phyloP scores from a whole-genome alignment of 1,139 yeast species.

The Lodderomyces beijingensis region DNA sequence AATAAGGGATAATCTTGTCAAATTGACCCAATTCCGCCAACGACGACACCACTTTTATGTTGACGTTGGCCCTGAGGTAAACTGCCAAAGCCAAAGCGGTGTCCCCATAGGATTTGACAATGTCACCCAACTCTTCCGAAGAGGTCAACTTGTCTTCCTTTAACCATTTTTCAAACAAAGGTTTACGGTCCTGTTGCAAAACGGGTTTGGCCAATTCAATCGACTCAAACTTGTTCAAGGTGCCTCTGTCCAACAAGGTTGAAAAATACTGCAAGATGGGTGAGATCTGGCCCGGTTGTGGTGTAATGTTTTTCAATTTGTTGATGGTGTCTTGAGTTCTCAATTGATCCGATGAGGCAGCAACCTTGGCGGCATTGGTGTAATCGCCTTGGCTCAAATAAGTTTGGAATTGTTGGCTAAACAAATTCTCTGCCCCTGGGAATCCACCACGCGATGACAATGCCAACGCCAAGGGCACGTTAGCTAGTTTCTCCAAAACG shows the following conservation, averaged over 20 bases:
- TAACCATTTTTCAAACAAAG: constrained; percentile 92
- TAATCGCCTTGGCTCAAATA: constrained; percentile 83
- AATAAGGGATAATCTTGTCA: constrained; percentile 91
- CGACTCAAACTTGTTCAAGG: constrained; percentile 89
- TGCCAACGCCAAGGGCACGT: constrained; percentile 81
- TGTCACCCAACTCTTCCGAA: constrained; percentile 95
- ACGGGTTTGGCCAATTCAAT: constrained; percentile 95
- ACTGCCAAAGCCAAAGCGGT: constrained; percentile 85
- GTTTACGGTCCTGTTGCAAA: constrained; percentile 91
- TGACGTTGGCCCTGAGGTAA: constrained; percentile 78
- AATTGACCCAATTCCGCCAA: constrained; percentile 96
- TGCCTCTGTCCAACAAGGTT: constrained; percentile 86
- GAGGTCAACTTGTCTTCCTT: constrained; percentile 90
- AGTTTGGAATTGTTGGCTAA: constrained; percentile 87
- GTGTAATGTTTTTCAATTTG: constrained; percentile 84
- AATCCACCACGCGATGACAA: constrained; percentile 94
- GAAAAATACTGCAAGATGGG: constrained; percentile 94
- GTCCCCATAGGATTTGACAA: constrained; percentile 80
- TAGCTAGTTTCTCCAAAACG: constrained; percentile 79
- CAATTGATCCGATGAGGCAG: constrained; percentile 91
- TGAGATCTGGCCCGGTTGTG: constrained; percentile 94
- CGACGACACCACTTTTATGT: constrained; percentile 86
- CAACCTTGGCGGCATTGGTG: constrained; percentile 90
- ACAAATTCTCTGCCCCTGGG: constrained; percentile 93
- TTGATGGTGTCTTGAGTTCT: constrained; percentile 94